Conservation (phyloP, 192 early-diverging fungal genomes). For the Rhizoclosmatium sp. region DNA sequence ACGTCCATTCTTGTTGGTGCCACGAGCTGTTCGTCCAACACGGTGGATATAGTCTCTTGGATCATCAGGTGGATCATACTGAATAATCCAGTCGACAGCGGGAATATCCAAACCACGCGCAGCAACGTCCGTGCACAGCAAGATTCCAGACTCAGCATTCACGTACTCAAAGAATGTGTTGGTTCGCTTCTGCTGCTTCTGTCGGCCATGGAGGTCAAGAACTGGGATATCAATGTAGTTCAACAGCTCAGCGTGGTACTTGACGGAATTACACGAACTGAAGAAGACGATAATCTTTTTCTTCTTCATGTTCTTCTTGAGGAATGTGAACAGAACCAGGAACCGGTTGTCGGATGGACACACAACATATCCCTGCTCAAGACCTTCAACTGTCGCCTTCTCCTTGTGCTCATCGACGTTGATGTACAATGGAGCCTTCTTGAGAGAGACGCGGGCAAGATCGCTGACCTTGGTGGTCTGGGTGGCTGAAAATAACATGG, state of each 20-base stretch:
- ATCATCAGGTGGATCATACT: slow-evolving; percentile 96
- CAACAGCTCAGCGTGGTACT: slow-evolving; percentile 80
- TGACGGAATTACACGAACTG: slow-evolving; percentile 96
- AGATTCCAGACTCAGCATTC: slow-evolving; percentile 70
- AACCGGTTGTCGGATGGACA: slow-evolving; percentile 83
- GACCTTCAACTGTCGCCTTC: slow-evolving; percentile 90
- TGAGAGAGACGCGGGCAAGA: slow-evolving; percentile 96
- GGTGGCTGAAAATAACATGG: slow-evolving; percentile 99
- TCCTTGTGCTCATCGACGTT: slow-evolving; percentile 99
- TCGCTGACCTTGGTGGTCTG: slow-evolving; percentile 99
- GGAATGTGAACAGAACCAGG: slow-evolving; percentile 59
- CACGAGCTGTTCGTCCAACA: slow-evolving; percentile 95
- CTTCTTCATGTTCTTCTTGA: slow-evolving; percentile 96
- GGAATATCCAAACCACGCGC: slow-evolving; percentile 98
- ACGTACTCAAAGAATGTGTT: slow-evolving; percentile 76
- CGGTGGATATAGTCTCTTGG: slow-evolving; percentile 96
- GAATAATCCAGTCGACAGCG: slow-evolving; percentile 89
- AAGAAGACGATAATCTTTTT: slow-evolving; percentile 99
- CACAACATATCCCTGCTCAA: slow-evolving; percentile 98
- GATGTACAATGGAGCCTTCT: slow-evolving; percentile 96
- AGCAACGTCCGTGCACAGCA: slow-evolving; percentile 97
- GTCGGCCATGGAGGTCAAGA: slow-evolving; percentile 68
- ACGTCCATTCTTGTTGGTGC: slow-evolving; percentile 86
- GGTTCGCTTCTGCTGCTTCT: slow-evolving; percentile 81
- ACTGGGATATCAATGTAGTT: slow-evolving; percentile 41